Evolutionary conservation across 495 filamentous ascomycete species (phyloP), one percentile per base, ranked within the genome.

Genomic region (Aspergillus diversus): DNA sequence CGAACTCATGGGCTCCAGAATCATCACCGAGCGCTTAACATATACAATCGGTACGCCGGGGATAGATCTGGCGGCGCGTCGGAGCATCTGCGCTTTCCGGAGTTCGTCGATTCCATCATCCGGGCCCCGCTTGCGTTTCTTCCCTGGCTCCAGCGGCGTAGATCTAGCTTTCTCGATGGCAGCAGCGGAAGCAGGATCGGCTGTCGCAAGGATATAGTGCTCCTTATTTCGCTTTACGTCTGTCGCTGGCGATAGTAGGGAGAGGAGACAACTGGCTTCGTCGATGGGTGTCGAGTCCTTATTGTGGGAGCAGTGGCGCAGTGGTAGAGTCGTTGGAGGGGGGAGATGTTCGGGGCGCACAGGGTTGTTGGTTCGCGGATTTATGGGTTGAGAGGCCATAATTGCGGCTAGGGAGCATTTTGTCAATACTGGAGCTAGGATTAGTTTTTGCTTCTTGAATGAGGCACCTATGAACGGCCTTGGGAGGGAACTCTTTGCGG

Each of bases 271-370:
- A 63, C 92, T 91, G 31, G 84, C 72, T 62, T 92, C 86, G 46
- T 86, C 81, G 59, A 96, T 86, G 1, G 93, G 90, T 52, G 89
- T 80, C 9, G 90, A 84, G 59, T 94, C 87, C 59, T 87, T 88
- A 71, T 95, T 89, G 75, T 99, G 95, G 49, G 89, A 89, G 75
- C 95, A 99, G 66, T 94, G 87, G 50, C 95, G 85, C 53, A 93
- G 87, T 67, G 97, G 95, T 65, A 92, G 87, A 50, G 63, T 59
- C 37, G 78, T 81, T 11, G 80, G 80, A 0, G 78, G 77, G 46
- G 80, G 80, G 47, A 82, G 77, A 63, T 75, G 73, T 9, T 67
- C 63, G 4, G 80, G 80, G 35, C 80, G 71, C 35, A 73, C 68
- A 7, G 75, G 76, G 53, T 77, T 72, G 62, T 78, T 77, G n/a